phyloP scores from a whole-genome alignment of 83 land plant species.

The Isoetes engelmannii region DNA sequence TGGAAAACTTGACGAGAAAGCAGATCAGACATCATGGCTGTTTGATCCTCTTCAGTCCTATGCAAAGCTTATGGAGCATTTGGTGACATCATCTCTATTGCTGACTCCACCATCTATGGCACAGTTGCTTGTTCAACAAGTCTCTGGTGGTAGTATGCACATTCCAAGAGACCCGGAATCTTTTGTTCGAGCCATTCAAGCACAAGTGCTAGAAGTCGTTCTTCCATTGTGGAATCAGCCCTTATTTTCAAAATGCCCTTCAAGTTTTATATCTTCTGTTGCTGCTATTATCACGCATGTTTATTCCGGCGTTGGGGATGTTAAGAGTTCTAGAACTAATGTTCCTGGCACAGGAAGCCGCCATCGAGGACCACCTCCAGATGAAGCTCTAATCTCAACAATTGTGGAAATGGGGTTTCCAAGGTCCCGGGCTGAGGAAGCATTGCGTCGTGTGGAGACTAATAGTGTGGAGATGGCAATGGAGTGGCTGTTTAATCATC shows the following conservation, averaged over 20 bases:
- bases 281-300: slow-evolving; percentile 74
- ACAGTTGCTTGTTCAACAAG: slow-evolving; percentile 75
- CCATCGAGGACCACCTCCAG: slow-evolving; percentile 66
- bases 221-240: slow-evolving; percentile 93
- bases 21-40: slow-evolving; percentile 54
- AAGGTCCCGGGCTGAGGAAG: slow-evolving; percentile 92
- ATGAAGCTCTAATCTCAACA: slow-evolving; percentile 78
- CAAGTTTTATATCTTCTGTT: slow-evolving; percentile 59
- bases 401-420: slow-evolving; percentile 99
- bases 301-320: slow-evolving; percentile 78
- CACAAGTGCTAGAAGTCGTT: slow-evolving; percentile 77
- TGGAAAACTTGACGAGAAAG: slow-evolving; percentile 44
- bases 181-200: slow-evolving; percentile 76
- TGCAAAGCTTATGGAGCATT: slow-evolving; percentile 74
- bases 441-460: slow-evolving; percentile 71
- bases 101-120: slow-evolving; percentile 63
- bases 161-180: slow-evolving; percentile 79
- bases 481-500: slow-evolving; percentile 95
- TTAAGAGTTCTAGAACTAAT: slow-evolving; percentile 42
- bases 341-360: slow-evolving; percentile 43
- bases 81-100: slow-evolving; percentile 76
- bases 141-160: slow-evolving; percentile 44
- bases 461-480: slow-evolving; percentile 93
- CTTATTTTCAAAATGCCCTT: slow-evolving; percentile 68
- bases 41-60: slow-evolving; percentile 76